Conservation (phyloP, 108 stramenopile genomes). For the Pseudonitzschia multiseries region DNA sequence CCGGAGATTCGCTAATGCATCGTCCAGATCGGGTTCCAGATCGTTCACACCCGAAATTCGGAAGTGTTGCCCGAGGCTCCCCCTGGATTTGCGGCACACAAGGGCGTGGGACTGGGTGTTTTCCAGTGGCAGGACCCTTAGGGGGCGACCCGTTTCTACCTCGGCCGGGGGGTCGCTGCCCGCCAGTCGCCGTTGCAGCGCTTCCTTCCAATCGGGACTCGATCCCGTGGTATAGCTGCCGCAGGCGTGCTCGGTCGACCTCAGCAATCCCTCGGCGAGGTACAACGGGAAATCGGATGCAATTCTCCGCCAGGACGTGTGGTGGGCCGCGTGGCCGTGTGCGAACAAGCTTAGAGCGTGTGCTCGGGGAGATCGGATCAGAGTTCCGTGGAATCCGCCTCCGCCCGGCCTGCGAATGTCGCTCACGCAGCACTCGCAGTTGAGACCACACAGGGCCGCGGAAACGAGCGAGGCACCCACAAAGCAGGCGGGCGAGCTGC, state of each 20-base stretch:
- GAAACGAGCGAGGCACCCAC: not conserved
- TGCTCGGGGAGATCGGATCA: conserved; percentile 8
- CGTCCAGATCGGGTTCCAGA: not conserved
- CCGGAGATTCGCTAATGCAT: not conserved
- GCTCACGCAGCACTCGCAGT: conserved; percentile 12
- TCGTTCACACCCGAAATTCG: not conserved
- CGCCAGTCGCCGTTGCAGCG: not conserved
- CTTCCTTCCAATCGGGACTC: not conserved
- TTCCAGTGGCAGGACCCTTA: not conserved
- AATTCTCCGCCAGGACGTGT: not conserved
- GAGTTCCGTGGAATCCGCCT: conserved; percentile 1
- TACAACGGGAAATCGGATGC: not conserved
- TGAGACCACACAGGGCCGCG: conserved; percentile 1
- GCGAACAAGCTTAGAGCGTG: conserved; percentile 1
- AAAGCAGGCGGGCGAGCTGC: not conserved
- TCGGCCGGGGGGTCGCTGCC: not conserved
- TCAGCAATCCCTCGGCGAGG: not conserved
- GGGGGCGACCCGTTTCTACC: not conserved
- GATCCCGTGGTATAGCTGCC: not conserved
- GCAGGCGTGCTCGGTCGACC: not conserved
- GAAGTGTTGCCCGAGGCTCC: conserved; percentile 10
- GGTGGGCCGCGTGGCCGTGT: conserved; percentile 12
- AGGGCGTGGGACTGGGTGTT: conserved; percentile 16
- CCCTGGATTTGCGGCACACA: not conserved
- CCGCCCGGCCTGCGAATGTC: not conserved